Percentiles rank a stretch among this genome's conserved stretches.
Evolutionary conservation across 106 monocot species (phyloP).

Genomic region (Platanthera guangdongensis): DNA sequence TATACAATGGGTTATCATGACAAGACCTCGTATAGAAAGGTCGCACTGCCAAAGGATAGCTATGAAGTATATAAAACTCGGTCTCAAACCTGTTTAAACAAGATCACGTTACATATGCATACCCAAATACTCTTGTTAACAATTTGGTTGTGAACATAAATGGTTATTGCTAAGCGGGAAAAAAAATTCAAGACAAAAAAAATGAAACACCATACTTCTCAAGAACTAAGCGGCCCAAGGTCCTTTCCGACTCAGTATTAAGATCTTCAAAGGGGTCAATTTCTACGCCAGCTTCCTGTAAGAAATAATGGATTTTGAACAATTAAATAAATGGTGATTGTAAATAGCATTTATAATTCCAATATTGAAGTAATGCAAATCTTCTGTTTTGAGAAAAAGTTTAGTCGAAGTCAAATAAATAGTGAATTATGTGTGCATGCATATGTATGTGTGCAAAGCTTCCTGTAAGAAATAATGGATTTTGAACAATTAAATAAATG

Average conservation of each 20-base stretch:
- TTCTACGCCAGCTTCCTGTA: conserved; percentile 77
- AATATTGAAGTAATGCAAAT: not conserved
- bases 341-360: not conserved
- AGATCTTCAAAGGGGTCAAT: conserved; percentile 84
- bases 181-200: not conserved
- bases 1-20: conserved; percentile 65
- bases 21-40: conserved; percentile 99
- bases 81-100: conserved; percentile 58
- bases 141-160: not conserved
- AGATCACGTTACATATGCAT: conserved; percentile 1
- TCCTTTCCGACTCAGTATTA: conserved; percentile 85
- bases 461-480: too few relatives aligned
- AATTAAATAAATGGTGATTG: not conserved
- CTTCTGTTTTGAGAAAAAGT: not conserved
- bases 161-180: not conserved
- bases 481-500: too few relatives aligned
- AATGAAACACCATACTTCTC: conserved; percentile 87
- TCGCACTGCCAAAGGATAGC: conserved; percentile 85
- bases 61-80: conserved; percentile 83
- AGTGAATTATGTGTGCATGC: too few relatives aligned
- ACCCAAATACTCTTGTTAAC: too few relatives aligned
- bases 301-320: not conserved
- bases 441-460: too few relatives aligned
- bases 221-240: conserved; percentile 81
- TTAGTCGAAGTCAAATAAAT: not conserved